Percentiles rank a stretch among this genome's conserved stretches.
phyloP scores from a whole-genome alignment of 2,329 filamentous ascomycete species.

The Microsporum audouinii region DNA sequence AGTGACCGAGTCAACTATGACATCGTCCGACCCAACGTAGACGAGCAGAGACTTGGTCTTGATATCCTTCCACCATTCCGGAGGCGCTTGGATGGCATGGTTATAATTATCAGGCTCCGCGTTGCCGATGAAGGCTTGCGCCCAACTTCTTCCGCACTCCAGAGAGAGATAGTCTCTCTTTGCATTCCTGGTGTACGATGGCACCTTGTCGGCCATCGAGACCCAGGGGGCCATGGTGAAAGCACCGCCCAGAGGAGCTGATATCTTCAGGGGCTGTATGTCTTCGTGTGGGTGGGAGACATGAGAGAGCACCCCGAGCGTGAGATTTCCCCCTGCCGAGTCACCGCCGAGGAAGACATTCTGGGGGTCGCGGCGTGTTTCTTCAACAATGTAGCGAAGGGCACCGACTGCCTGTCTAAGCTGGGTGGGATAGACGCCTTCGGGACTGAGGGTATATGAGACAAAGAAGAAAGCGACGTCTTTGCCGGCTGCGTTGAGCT shows the following conservation, averaged over 20 bases:
- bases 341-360: conserved; percentile 35
- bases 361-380: conserved; percentile 24
- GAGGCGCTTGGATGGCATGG: conserved; percentile 39
- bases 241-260: conserved; percentile 37
- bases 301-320: conserved; percentile 30
- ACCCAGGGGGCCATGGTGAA: conserved; percentile 50
- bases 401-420: conserved; percentile 32
- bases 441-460: conserved; percentile 47
- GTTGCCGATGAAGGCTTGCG: conserved; percentile 37
- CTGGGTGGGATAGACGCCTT: conserved; percentile 35
- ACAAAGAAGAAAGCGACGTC: conserved; percentile 42
- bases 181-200: conserved; percentile 36
- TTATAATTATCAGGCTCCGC: conserved; percentile 40
- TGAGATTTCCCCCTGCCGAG: conserved; percentile 35
- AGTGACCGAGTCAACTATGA: conserved; percentile 45
- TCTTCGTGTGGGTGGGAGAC: conserved; percentile 45
- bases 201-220: conserved; percentile 38
- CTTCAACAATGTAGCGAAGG: conserved; percentile 29
- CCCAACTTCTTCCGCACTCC: conserved; percentile 36
- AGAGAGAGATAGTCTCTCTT: conserved; percentile 42
- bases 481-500: conserved; percentile 34
- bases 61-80: conserved; percentile 44
- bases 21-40: conserved; percentile 45
- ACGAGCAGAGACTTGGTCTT: conserved; percentile 42
- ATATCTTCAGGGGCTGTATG: conserved; percentile 34